A percentile compares a stretch with the other conserved stretches of the same genome.
Conservation (phyloP, 345 rosid genomes). For the Arabis hirsuta region DNA sequence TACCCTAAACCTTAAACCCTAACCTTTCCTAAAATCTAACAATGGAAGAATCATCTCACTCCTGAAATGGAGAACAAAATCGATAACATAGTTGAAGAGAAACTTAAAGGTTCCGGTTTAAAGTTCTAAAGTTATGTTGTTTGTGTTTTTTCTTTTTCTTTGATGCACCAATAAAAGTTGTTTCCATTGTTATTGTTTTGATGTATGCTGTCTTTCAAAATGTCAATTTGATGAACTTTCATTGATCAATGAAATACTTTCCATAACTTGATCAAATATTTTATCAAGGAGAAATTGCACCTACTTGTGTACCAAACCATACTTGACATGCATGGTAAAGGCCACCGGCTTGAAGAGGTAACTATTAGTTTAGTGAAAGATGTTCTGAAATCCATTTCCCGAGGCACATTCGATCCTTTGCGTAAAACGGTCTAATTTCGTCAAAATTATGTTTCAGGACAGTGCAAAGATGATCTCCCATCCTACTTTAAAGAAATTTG, state of each 20-base stretch:
- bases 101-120: too few species aligned
- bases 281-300: conserved; percentile 77
- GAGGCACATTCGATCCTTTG: neutral
- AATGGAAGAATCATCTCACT: too few species aligned
- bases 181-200: too few species aligned
- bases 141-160: too few species aligned
- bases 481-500: conserved; percentile 72
- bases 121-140: too few species aligned
- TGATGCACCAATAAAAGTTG: too few species aligned
- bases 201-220: too few species aligned
- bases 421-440: conserved; percentile 19
- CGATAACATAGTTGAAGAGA: too few species aligned
- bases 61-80: too few species aligned
- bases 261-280: conserved; percentile 78
- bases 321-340: conserved; percentile 84
- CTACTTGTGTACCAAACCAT: conserved; percentile 79
- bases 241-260: conserved; percentile 49
- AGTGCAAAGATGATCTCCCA: conserved; percentile 63
- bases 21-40: too few species aligned
- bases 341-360: conserved; percentile 87
- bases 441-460: conserved; percentile 56
- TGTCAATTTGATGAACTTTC: too few species aligned
- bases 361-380: conserved; percentile 93
- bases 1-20: too few species aligned
- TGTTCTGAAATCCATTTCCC: conserved; percentile 40